A percentile compares a stretch with the other conserved stretches of the same genome.
Evolutionary conservation across 306 rosid genomes (phyloP).

Genomic region (Cyamopsis tetragonoloba): DNA sequence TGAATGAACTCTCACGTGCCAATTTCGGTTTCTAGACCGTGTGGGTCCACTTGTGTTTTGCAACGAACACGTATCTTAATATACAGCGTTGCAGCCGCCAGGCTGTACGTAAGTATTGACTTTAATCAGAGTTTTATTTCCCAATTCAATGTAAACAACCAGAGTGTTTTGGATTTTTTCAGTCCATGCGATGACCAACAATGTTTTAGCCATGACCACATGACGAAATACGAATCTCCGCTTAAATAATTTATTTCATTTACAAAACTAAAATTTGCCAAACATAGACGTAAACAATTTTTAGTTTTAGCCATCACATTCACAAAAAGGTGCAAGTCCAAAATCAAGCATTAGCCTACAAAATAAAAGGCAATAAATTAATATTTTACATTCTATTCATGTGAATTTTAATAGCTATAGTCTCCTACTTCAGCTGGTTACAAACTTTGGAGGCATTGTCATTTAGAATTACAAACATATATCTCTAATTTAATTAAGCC

Average conservation of each 20-base stretch:
- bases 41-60: slow-evolving; percentile 8
- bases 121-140: background rate
- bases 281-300: background rate
- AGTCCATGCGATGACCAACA: background rate
- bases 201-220: too few species aligned
- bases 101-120: background rate
- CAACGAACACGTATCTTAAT: slow-evolving; percentile 19
- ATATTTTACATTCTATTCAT: background rate
- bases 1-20: slow-evolving; percentile 1
- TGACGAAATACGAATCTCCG: too few species aligned
- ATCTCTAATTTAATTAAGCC: background rate
- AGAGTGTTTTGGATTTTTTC: background rate
- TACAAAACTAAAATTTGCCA: background rate
- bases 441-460: background rate
- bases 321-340: background rate
- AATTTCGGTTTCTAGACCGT: slow-evolving; percentile 8
- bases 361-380: background rate
- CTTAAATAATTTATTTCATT: too few species aligned
- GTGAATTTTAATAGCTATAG: background rate
- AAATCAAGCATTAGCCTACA: background rate
- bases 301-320: background rate
- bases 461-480: background rate
- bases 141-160: background rate
- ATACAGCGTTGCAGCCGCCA: slow-evolving; percentile 11
- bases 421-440: background rate